Evolutionary conservation across 176 grass and related monocot genomes (phyloP), one percentile per base, ranked within the genome.

Genomic region (Hsuehochloa calcarea): DNA sequence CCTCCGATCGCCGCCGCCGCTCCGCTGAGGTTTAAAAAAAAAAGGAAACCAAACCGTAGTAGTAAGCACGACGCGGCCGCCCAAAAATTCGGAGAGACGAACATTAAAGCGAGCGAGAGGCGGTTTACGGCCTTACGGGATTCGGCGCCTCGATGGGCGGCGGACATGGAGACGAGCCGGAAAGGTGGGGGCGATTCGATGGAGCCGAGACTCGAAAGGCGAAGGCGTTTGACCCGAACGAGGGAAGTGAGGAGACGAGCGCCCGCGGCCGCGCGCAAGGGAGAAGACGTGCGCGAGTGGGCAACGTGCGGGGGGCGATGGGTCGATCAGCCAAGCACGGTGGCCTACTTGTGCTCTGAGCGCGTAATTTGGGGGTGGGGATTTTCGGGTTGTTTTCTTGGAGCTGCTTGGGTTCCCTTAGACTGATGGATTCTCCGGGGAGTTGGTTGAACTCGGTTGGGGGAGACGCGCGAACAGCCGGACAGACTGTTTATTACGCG

Each of bases 1-100:
- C 83, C 55, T 89, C 90, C 74, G 90, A 89, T 80, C 86, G 83
- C 85, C 64, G 70, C 75, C 67, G 49, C 56, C 58, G 23, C 73
- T 86, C 85, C 87, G 37, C 87, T 89, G 58, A 15, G 44, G 12
- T 0, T 23, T 6, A 41, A 20, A 3, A 4, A 34, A 34, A 80
- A 8, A 11, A 20, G 1, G 6, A 3, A 16, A n/a, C 3, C 10
- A 46, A 46, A 46, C 45, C 45, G 45, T 54, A 9, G 15, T 12
- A 6, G 52, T 83, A 14, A 82, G 55, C 56, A 23, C 15, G 51
- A 54, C 51, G 17, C 51, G 51, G 51, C 16, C 51, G 51, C 51
- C 0, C 51, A 54, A 54, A 54, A 54, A 19, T 6, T 19, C 5
- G 17, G 51, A 54, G 17, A 54, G 51, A 5, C 50, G 51, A 54